Conservation (phyloP, 805 yeast genomes). For the Yarrowia porcina region DNA sequence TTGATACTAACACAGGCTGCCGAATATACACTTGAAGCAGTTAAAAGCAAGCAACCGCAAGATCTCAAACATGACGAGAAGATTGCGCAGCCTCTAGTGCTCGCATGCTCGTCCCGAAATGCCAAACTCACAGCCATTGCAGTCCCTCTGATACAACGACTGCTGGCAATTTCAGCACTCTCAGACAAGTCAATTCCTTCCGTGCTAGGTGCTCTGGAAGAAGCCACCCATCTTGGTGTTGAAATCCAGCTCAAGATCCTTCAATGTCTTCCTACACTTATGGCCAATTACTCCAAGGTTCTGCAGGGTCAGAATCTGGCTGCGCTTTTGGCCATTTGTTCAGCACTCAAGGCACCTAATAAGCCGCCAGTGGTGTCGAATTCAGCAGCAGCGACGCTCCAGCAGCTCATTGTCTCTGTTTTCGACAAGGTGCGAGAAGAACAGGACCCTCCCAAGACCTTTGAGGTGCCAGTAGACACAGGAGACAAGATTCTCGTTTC, state of each 20-base stretch:
- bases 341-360: slow-evolving; percentile 64
- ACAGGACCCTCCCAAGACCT: slow-evolving; percentile 29
- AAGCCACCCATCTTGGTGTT: slow-evolving; percentile 68
- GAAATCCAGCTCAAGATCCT: slow-evolving; percentile 84
- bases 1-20: slow-evolving; percentile 17
- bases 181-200: slow-evolving; percentile 50
- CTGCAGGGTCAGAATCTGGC: slow-evolving; percentile 57
- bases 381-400: slow-evolving; percentile 90
- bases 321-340: slow-evolving; percentile 62
- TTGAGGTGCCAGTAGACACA: slow-evolving; percentile 45
- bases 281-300: slow-evolving; percentile 56
- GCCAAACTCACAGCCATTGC: slow-evolving; percentile 70
- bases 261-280: slow-evolving; percentile 74
- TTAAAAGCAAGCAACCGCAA: slow-evolving; percentile 12
- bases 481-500: slow-evolving; percentile 48
- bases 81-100: slow-evolving; percentile 63
- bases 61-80: slow-evolving; percentile 48
- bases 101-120: slow-evolving; percentile 71
- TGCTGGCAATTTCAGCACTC: slow-evolving; percentile 54
- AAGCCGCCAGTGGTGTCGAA: slow-evolving; percentile 75
- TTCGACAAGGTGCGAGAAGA: slow-evolving; percentile 62
- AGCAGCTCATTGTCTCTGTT: slow-evolving; percentile 73
- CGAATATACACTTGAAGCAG: slow-evolving; percentile 14
- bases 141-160: slow-evolving; percentile 62
- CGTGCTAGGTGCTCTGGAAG: slow-evolving; percentile 64